A percentile compares a stretch with the other conserved stretches of the same genome.
phyloP scores from a whole-genome alignment of 2,329 filamentous ascomycete genomes.

The Lomentospora prolificans region DNA sequence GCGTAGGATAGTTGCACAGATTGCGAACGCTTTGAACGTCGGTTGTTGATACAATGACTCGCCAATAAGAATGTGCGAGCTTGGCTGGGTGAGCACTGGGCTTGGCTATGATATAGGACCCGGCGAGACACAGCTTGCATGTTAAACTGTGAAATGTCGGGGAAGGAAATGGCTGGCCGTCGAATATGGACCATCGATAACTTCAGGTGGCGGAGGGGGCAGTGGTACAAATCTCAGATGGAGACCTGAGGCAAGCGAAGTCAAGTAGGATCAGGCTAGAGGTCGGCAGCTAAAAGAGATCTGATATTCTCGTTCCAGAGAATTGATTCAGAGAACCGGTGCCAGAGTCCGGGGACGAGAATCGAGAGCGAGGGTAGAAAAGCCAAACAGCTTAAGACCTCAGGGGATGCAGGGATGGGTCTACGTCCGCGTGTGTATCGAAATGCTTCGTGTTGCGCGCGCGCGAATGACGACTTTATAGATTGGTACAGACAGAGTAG shows the following conservation, averaged over 20 bases:
- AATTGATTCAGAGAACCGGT: neutral
- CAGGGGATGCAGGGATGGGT: neutral
- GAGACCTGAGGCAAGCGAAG: neutral
- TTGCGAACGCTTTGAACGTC: neutral
- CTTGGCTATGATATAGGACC: neutral
- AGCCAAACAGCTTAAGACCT: neutral
- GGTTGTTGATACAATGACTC: neutral
- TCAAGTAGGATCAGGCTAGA: neutral
- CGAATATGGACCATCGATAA: neutral
- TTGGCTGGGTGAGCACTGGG: neutral
- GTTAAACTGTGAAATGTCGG: neutral
- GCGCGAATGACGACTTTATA: conserved; percentile 1
- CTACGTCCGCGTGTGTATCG: neutral
- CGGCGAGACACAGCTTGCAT: neutral
- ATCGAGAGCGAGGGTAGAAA: neutral
- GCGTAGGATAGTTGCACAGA: neutral
- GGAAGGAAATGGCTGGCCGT: neutral
- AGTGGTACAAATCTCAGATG: neutral
- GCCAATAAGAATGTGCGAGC: neutral
- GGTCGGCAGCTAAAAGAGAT: neutral
- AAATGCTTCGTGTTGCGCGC: neutral
- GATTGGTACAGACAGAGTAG: neutral
- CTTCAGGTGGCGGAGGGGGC: neutral
- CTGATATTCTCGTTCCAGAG: neutral
- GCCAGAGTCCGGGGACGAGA: neutral